Conservation (phyloP, 768 basidiomycete genomes). For the Lentinula sp. region DNA sequence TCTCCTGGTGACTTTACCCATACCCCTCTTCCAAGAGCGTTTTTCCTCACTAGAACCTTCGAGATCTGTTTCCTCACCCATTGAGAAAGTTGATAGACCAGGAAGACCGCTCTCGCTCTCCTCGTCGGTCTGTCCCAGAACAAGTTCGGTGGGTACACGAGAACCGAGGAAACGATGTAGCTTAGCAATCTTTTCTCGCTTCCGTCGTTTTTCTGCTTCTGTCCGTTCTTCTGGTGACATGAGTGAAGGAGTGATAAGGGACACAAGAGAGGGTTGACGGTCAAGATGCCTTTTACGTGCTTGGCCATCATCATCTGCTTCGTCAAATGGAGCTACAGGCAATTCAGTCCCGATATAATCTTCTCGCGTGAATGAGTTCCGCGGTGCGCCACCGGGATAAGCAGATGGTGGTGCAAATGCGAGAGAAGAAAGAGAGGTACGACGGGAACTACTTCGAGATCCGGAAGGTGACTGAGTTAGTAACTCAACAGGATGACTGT, state of each 20-base stretch:
- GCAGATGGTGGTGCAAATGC: background rate
- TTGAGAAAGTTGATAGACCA: slow-evolving; percentile 15
- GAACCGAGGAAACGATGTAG: slow-evolving; percentile 86
- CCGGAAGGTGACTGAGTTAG: background rate
- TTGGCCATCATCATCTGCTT: background rate
- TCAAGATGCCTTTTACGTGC: background rate
- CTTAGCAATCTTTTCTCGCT: slow-evolving; percentile 72
- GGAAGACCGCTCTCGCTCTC: slow-evolving; percentile 12
- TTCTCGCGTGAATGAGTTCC: background rate
- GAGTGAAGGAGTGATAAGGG: slow-evolving; percentile 1
- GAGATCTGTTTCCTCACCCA: slow-evolving; percentile 19
- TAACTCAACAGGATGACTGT: background rate
- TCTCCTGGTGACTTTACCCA: slow-evolving; percentile 22
- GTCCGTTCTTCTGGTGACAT: slow-evolving; percentile 45
- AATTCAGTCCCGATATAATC: background rate
- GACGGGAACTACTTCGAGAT: background rate
- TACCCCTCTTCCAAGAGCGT: slow-evolving; percentile 34
- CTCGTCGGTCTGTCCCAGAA: slow-evolving; percentile 40
- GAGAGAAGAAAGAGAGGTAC: background rate
- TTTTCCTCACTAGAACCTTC: slow-evolving; percentile 21
- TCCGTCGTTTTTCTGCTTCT: slow-evolving; percentile 60
- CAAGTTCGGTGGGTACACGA: slow-evolving; percentile 64
- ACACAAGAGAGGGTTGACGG: background rate
- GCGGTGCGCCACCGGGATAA: background rate
- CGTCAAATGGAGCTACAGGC: background rate